A percentile compares a stretch with the other conserved stretches of the same genome.
These are phyloP conservation scores for Strobilomyces dryophilus DNA, from an alignment of 768 basidiomycete genomes.

Conservation along the genomic window DNA sequence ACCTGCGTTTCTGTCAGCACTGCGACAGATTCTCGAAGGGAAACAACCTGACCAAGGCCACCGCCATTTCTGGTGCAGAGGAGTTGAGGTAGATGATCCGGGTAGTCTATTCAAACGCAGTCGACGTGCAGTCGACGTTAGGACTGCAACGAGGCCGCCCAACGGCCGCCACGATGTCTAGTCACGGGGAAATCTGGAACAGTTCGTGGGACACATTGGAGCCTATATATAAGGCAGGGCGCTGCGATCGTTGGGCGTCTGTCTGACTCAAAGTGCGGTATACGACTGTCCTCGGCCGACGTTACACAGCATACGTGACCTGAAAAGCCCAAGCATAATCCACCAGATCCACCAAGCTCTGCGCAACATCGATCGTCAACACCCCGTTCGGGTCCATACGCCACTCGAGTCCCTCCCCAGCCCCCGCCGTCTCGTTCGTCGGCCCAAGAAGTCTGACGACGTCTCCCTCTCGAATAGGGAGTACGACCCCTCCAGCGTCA, in stretches of 20 bases:
- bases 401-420: conserved; percentile 28
- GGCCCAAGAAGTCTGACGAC: conserved; percentile 38
- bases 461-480: conserved; percentile 46
- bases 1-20: conserved; percentile 4
- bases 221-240: too few relatives aligned
- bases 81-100: background rate
- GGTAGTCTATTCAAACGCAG: too few relatives aligned
- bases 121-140: too few relatives aligned
- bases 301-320: conserved; percentile 27
- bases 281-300: background rate
- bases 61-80: background rate
- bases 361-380: conserved; percentile 28
- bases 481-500: conserved; percentile 29
- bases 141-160: too few relatives aligned
- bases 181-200: too few relatives aligned
- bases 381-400: conserved; percentile 25
- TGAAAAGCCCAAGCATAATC: conserved; percentile 41
- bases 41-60: conserved; percentile 15
- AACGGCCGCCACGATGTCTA: too few relatives aligned
- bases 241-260: too few relatives aligned
- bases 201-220: too few relatives aligned
- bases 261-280: too few relatives aligned
- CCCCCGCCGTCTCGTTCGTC: background rate
- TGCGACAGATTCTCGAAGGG: background rate
- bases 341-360: conserved; percentile 21